These are phyloP conservation scores for Diddensiella transvaalensis DNA, from an alignment of 805 yeast species.

Conservation along the genomic window DNA sequence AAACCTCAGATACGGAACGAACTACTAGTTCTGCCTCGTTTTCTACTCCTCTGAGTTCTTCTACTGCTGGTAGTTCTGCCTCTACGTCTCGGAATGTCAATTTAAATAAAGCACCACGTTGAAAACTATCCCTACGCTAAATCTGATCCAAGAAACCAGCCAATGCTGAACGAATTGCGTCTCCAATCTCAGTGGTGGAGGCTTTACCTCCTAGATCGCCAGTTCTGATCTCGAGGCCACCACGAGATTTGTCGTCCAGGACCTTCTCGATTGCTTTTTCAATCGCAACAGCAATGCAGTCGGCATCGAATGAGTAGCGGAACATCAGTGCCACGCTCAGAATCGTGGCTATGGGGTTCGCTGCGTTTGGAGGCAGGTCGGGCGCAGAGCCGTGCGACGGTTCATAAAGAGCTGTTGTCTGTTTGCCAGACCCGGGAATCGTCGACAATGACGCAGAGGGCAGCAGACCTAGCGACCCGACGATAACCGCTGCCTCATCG, in stretches of 20 bases:
- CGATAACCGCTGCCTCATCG: constrained; percentile 95
- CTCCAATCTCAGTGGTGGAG: constrained; percentile 44
- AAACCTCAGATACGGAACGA: not conserved
- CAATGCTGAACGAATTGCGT: constrained; percentile 12
- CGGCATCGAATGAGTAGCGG: constrained; percentile 87
- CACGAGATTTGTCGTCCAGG: constrained; percentile 54
- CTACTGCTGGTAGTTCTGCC: not conserved
- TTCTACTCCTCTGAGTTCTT: not conserved
- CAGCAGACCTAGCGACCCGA: constrained; percentile 89
- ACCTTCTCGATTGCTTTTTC: constrained; percentile 91
- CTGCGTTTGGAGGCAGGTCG: constrained; percentile 80
- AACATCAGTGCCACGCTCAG: constrained; percentile 96
- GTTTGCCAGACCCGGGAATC: constrained; percentile 83
- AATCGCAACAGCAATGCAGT: constrained; percentile 78
- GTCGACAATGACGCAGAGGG: constrained; percentile 95
- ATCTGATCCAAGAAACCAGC: not conserved
- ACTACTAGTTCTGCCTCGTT: not conserved
- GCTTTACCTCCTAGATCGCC: constrained; percentile 93
- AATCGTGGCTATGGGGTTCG: constrained; percentile 96
- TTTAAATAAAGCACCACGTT: not conserved
- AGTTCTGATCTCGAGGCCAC: constrained; percentile 48
- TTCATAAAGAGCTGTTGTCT: constrained; percentile 89
- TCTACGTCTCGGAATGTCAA: not conserved
- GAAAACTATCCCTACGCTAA: not conserved
- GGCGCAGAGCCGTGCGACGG: constrained; percentile 99